Evolutionary conservation across 176 grass and related monocot species (phyloP), one percentile per base, ranked within the genome.

Genomic region (Rhynchospora tenuis): DNA sequence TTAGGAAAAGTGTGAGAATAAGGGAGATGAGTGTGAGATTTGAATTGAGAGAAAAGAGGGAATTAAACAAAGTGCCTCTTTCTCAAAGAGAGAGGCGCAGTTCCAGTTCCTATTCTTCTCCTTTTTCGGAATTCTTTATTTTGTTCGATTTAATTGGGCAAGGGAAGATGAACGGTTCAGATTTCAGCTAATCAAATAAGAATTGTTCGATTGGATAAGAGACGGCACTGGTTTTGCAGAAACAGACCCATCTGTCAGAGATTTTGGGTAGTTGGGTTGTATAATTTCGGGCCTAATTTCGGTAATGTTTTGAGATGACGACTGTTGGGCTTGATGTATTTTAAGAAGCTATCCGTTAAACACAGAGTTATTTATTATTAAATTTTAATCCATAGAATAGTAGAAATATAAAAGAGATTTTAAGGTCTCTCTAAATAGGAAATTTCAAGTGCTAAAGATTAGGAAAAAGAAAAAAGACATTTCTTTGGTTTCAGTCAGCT

Each of bases 1-100:
- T 20, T 17, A 71, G 17, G 19, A 46, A 5, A 81, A 42, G 31
- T 16, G 26, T 10, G 19, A 44, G 3, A 17, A 80, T 56, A 63
- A 24, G 12, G 31, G 50, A 77, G 73, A 20, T 4, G 50, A 33
- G 73, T 33, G 51, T 9, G 73, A 56, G 61, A 82, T 82, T 82
- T 82, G 80, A 82, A 82, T 82, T 29, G 31, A 19, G 45, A 82
- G 80, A 65, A 28, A 82, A 82, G 59, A 82, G 80, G 63, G 59
- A 65, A 65, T 38, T 38, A 38, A 38, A 38, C 33, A 38, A 38
- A 38, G 67, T 45, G 17, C 8, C 42, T 68, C 64, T 31, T 5
- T 31, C 15, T 8, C 3, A 9, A 51, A 77, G 50, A 55, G 73
- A 76, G 24, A 31, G 73, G 14, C 72, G 24, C 72, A 76, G 45